Base-by-base conservation (phyloP, 2,329 filamentous ascomycete species). In the Sclerotinia borealis region DNA sequence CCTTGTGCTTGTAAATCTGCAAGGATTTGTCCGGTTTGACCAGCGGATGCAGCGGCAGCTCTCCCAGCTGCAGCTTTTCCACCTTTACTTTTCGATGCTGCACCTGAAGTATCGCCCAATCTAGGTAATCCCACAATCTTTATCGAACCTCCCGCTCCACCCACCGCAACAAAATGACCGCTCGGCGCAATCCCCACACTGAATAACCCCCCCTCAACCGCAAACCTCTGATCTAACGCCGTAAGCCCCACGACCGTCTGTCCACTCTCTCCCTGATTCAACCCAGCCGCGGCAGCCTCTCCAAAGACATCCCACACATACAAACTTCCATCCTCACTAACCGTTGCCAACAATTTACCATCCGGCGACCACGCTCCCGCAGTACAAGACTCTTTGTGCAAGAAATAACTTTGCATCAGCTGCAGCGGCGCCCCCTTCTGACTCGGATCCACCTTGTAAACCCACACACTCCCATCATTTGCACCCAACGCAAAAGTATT, bases 391-490 rank as follows among this genome's bases (percentile, higher is more conserved):
- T 79, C 89, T 3, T 90, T 93, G 79, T 98, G 95, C 31, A 96
- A 82, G 81, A 96, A 97, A 79, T 95, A 97, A 31, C 89, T 89
- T 79, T 96, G 91, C 6, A 96, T 83, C 73, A 98, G 95, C 71
- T 88, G 87, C 60, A 98, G 81, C 9, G 90, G 81, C 37, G 78
- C 79, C 17, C 80, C 77, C 41, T 79, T 77, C 67, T 91, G 86
- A 61, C 80, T 80, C 36, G 84, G 79, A 75, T 93, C 88, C 72
- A 98, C 83, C n/a, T 87, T 88, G 79, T 97, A 96, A 11, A 99
- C 89, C 95, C 95, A 99, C 48, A 97, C 92, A 59, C 88, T 93
- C 62, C 95, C 95, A 74, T 99, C 93, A 41, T 84, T 90, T 39
- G 92, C 92, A 63, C 95, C 95, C 9, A 99, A 79, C 0, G 95